Evolutionary conservation across 2,329 filamentous ascomycete genomes (phyloP).

Genomic region (Botrytis fragariae): DNA sequence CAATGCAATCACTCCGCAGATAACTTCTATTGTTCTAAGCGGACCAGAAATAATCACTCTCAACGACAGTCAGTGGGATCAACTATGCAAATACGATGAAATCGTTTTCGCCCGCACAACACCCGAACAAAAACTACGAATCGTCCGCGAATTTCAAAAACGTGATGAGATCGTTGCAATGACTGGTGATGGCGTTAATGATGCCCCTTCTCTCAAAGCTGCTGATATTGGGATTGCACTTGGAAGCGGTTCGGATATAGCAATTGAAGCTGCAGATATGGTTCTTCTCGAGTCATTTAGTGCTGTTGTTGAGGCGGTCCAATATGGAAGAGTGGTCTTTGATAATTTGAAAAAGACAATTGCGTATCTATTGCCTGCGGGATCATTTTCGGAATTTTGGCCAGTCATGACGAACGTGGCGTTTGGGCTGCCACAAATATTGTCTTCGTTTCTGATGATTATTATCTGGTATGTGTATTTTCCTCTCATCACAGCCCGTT

Average conservation of each 20-base stretch:
- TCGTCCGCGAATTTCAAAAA: conserved; percentile 61
- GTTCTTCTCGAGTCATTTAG: conserved; percentile 66
- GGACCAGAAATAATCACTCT: conserved; percentile 63
- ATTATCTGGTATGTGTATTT: conserved; percentile 13
- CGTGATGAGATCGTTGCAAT: conserved; percentile 52
- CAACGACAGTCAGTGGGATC: conserved; percentile 65
- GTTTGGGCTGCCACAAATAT: conserved; percentile 57
- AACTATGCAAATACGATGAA: conserved; percentile 62
- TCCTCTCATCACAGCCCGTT: background rate
- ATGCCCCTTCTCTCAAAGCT: conserved; percentile 54
- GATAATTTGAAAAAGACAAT: conserved; percentile 74
- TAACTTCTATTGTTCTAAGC: conserved; percentile 55
- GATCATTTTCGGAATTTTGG: conserved; percentile 58
- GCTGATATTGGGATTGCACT: conserved; percentile 65
- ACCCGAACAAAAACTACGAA: conserved; percentile 73
- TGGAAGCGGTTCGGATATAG: conserved; percentile 57
- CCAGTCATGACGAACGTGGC: conserved; percentile 58
- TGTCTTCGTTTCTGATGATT: conserved; percentile 56
- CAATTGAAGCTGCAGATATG: conserved; percentile 62
- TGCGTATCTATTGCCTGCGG: conserved; percentile 57
- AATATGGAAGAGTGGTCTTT: conserved; percentile 73
- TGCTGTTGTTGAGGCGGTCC: conserved; percentile 68
- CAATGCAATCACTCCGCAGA: background rate
- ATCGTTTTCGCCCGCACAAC: conserved; percentile 74
- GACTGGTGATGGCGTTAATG: conserved; percentile 50